A percentile compares a stretch with the other conserved stretches of the same genome.
Evolutionary conservation across 192 early-diverging fungal genomes (phyloP).

Genomic region (Podochytrium sp.): DNA sequence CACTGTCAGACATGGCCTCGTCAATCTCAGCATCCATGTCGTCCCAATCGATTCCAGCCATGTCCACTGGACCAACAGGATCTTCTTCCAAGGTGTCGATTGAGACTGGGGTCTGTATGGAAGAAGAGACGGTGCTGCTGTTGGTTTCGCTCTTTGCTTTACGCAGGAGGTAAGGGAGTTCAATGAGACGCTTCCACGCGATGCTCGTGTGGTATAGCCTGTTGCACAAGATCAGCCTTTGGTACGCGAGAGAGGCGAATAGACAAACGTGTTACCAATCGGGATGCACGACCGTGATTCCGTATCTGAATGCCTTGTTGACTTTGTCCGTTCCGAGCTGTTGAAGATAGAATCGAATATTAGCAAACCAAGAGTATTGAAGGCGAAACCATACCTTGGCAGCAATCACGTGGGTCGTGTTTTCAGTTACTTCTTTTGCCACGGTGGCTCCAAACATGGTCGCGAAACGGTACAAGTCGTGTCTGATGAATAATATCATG

Average conservation of each 20-base stretch:
- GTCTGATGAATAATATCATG: no score
- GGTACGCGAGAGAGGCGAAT: conserved; percentile 12
- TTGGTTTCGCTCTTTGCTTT: background rate
- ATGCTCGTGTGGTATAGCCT: conserved; percentile 74
- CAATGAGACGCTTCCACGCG: conserved; percentile 73
- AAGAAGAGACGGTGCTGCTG: no score
- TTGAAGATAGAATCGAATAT: background rate
- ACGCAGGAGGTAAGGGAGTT: conserved; percentile 62
- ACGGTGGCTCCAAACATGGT: conserved; percentile 82
- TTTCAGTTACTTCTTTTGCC: conserved; percentile 56
- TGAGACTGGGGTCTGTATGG: no score
- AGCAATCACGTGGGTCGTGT: conserved; percentile 91
- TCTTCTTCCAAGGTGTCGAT: conserved; percentile 3
- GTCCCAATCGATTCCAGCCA: conserved; percentile 33
- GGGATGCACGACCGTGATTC: conserved; percentile 57
- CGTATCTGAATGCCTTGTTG: conserved; percentile 57
- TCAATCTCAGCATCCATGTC: conserved; percentile 31
- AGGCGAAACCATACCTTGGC: conserved; percentile 59
- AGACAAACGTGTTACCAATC: conserved; percentile 57
- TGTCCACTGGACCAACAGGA: background rate
- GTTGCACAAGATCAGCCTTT: background rate
- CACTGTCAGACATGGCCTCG: conserved; percentile 19
- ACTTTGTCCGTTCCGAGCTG: no score
- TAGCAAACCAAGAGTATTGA: background rate
- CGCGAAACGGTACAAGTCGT: conserved; percentile 85